Percentiles rank a stretch among this genome's conserved stretches.
phyloP scores from a whole-genome alignment of 2,329 filamentous ascomycete species.

The Trichoderma lentiforme region DNA sequence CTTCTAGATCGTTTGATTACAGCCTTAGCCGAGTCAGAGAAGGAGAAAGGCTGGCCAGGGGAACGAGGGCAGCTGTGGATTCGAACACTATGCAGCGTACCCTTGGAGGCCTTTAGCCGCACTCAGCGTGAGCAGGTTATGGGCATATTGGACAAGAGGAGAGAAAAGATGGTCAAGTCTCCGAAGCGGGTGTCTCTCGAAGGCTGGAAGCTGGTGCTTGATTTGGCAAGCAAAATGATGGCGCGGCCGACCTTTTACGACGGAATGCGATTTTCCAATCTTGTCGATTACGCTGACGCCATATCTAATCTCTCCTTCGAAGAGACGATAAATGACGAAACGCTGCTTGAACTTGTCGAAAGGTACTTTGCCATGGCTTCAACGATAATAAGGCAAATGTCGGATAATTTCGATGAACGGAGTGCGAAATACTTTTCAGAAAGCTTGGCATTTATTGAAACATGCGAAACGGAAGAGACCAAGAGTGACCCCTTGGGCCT shows the following conservation, averaged over 20 bases:
- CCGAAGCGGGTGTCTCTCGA: constrained; percentile 28
- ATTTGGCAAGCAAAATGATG: constrained; percentile 49
- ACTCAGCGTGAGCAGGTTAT: constrained; percentile 44
- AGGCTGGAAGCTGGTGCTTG: constrained; percentile 39
- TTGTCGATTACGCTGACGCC: constrained; percentile 34
- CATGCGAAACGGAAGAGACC: constrained; percentile 22
- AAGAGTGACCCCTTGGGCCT: constrained; percentile 3
- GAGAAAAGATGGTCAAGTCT: constrained; percentile 26
- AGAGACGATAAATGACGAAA: constrained; percentile 25
- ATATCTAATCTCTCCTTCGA: constrained; percentile 30
- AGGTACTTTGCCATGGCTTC: constrained; percentile 33
- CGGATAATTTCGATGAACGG: constrained; percentile 41
- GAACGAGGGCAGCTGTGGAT: constrained; percentile 31
- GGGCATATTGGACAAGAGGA: constrained; percentile 30
- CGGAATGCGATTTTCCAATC: constrained; percentile 40
- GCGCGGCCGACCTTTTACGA: constrained; percentile 50
- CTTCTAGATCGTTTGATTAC: constrained; percentile 34
- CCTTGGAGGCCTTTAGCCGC: constrained; percentile 40
- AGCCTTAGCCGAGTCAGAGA: constrained; percentile 28
- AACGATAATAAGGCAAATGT: constrained; percentile 42
- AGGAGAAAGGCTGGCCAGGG: constrained; percentile 33
- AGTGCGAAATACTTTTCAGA: constrained; percentile 40
- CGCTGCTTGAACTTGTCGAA: constrained; percentile 32
- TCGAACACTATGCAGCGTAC: constrained; percentile 33
- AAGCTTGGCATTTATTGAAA: constrained; percentile 27